Evolutionary conservation across 2,329 filamentous ascomycete species (phyloP).

Genomic region (Colletotrichum limetticola): DNA sequence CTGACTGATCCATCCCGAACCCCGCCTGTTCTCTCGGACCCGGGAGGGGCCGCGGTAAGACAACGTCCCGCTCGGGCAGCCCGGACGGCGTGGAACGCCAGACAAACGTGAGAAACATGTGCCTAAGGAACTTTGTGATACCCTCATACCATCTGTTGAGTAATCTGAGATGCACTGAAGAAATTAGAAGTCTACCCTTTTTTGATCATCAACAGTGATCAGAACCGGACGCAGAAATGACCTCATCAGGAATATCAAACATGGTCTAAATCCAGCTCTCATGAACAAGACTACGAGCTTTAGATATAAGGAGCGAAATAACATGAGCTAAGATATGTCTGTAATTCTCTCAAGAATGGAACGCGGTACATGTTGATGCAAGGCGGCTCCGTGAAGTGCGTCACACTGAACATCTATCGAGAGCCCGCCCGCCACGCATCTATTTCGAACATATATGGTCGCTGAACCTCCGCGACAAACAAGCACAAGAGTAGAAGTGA

Average conservation of each 20-base stretch:
- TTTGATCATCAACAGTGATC: background rate
- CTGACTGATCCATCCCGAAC: slow-evolving; percentile 8
- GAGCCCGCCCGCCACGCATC: background rate
- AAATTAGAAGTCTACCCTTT: background rate
- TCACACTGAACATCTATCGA: background rate
- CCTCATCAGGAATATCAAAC: background rate
- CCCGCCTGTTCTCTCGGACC: background rate
- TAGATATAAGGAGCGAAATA: background rate
- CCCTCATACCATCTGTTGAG: background rate
- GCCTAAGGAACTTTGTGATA: background rate
- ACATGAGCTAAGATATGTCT: background rate
- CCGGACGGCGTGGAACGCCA: background rate
- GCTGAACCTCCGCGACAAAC: background rate
- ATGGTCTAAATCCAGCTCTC: too few species aligned
- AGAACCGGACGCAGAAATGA: background rate
- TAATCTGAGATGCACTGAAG: background rate
- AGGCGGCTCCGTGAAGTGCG: background rate
- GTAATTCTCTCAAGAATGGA: background rate
- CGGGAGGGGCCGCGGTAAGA: slow-evolving; percentile 3
- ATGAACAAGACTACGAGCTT: background rate
- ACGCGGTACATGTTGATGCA: background rate
- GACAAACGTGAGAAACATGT: background rate
- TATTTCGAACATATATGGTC: background rate
- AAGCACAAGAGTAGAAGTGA: background rate
- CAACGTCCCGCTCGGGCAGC: background rate